Conservation (phyloP, 2,329 filamentous ascomycete species). For the Orbilia ellipsospora region DNA sequence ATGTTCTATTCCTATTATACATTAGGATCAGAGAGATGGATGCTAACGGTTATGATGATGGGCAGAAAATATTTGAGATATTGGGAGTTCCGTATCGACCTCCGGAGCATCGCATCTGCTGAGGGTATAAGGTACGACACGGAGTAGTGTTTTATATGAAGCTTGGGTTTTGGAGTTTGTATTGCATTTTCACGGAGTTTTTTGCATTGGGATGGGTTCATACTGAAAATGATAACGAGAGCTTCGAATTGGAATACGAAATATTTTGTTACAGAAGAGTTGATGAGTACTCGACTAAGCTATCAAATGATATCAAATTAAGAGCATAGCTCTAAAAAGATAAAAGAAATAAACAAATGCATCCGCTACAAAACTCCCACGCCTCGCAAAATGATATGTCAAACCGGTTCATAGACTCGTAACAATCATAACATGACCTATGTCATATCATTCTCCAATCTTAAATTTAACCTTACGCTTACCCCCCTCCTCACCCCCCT, state of each 20-base stretch:
- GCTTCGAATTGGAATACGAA: no score
- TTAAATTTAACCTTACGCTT: not conserved
- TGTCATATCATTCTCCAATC: not conserved
- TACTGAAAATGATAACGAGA: no score
- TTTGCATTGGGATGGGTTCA: no score
- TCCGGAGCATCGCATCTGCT: constrained; percentile 80
- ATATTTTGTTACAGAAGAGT: no score
- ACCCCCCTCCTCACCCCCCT: not conserved
- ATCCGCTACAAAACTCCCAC: not conserved
- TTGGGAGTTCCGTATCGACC: constrained; percentile 86
- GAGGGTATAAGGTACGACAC: constrained; percentile 59
- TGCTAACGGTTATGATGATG: not conserved
- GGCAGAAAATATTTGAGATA: constrained; percentile 77
- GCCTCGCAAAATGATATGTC: not conserved
- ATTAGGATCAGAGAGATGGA: not conserved
- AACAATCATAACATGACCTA: not conserved
- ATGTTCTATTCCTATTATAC: not conserved
- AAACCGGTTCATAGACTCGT: not conserved
- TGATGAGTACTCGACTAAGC: no score
- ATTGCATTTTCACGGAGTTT: no score
- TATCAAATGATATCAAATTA: no score
- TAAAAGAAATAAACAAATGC: not conserved
- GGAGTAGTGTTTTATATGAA: not conserved
- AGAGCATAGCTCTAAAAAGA: no score
- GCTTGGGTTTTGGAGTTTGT: not conserved